A percentile compares a stretch with the other conserved stretches of the same genome.
phyloP scores from a whole-genome alignment of 1,139 yeast genomes.

The Candida buenavistaensis region DNA sequence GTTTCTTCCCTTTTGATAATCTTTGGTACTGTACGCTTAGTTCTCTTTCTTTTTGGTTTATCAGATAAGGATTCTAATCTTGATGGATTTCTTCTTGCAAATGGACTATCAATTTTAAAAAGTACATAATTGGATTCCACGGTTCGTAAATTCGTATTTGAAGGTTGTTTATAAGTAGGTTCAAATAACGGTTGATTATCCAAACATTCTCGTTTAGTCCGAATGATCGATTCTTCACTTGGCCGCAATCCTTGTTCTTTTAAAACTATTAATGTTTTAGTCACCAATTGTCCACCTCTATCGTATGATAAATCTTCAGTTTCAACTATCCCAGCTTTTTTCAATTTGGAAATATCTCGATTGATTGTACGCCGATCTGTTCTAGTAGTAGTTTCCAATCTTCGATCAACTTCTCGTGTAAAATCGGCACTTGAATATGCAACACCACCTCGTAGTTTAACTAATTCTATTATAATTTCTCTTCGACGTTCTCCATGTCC shows the following conservation, averaged over 20 bases:
- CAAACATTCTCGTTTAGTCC: conserved; percentile 25
- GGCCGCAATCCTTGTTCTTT: conserved; percentile 31
- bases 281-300: conserved; percentile 30
- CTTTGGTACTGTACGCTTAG: too few relatives aligned
- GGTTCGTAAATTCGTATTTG: conserved; percentile 18
- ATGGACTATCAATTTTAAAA: conserved; percentile 16
- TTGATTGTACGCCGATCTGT: conserved; percentile 51
- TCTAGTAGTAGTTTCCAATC: conserved; percentile 32
- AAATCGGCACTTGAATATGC: conserved; percentile 36
- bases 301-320: conserved; percentile 27
- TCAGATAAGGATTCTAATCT: conserved; percentile 23
- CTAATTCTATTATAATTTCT: conserved; percentile 30
- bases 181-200: conserved; percentile 19
- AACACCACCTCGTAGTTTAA: conserved; percentile 45
- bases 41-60: conserved; percentile 2
- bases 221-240: conserved; percentile 26
- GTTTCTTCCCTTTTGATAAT: conserved; percentile 8
- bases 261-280: conserved; percentile 36
- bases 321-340: conserved; percentile 25
- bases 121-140: conserved; percentile 35
- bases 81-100: conserved; percentile 15
- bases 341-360: conserved; percentile 39
- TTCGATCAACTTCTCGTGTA: conserved; percentile 34
- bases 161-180: not conserved
- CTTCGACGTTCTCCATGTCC: conserved; percentile 35